phyloP scores from a whole-genome alignment of 257 asterid genomes.

The Rubia yunnanensis region DNA sequence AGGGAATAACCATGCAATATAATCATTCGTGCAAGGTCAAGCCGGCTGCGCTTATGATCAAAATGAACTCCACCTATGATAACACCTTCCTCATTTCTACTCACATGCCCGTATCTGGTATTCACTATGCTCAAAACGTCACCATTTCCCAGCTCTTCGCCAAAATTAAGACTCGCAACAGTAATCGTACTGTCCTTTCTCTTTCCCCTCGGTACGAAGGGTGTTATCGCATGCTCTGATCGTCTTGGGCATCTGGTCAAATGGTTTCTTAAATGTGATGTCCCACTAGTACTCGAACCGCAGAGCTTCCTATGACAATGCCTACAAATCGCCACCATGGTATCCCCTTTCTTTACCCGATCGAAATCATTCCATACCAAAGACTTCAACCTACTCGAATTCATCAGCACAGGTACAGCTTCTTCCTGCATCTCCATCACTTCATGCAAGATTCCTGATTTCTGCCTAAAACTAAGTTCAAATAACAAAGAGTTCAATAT shows the following conservation, averaged over 20 bases:
- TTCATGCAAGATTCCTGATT: slow-evolving; percentile 3
- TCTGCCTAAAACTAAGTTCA: background rate
- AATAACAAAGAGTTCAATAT: background rate
- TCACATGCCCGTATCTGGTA: slow-evolving; percentile 31
- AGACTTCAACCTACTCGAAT: slow-evolving; percentile 80
- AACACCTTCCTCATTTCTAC: slow-evolving; percentile 25
- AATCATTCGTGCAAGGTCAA: slow-evolving; percentile 90
- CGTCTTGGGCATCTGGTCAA: slow-evolving; percentile 75
- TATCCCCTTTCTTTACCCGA: slow-evolving; percentile 79
- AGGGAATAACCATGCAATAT: slow-evolving; percentile 81
- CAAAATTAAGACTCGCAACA: slow-evolving; percentile 34
- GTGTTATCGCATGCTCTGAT: slow-evolving; percentile 55
- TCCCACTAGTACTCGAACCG: slow-evolving; percentile 94
- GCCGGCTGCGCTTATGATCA: slow-evolving; percentile 53
- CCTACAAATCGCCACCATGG: slow-evolving; percentile 66
- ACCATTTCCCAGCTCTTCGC: slow-evolving; percentile 32
- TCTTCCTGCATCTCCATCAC: slow-evolving; percentile 75
- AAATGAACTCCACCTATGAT: slow-evolving; percentile 34
- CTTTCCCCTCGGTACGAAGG: slow-evolving; percentile 55
- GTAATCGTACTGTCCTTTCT: slow-evolving; percentile 54
- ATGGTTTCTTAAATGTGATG: slow-evolving; percentile 90
- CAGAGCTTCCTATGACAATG: slow-evolving; percentile 88
- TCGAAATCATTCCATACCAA: slow-evolving; percentile 94
- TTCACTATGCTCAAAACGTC: slow-evolving; percentile 53
- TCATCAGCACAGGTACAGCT: slow-evolving; percentile 52